A percentile compares a stretch with the other conserved stretches of the same genome.
These are phyloP conservation scores for Candida piceae DNA, from an alignment of 805 yeast genomes.

Conservation along the genomic window DNA sequence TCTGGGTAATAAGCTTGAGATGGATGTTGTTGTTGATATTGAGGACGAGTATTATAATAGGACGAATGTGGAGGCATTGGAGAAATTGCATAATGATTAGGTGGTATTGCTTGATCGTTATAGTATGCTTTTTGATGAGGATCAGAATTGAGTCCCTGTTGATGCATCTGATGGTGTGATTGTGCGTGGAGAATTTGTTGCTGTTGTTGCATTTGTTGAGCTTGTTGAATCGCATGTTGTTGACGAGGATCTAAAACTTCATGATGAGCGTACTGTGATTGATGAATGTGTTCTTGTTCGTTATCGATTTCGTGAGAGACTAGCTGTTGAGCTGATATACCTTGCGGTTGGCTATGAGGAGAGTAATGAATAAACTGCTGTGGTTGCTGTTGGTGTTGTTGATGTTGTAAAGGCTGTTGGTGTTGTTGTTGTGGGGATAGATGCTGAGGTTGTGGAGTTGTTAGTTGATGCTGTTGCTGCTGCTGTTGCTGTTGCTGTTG, in stretches of 20 bases:
- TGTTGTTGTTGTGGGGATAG: conserved; percentile 5
- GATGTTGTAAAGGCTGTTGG: conserved; percentile 1
- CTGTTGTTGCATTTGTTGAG: too few species aligned
- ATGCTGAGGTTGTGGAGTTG: background rate
- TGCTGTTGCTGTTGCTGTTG: background rate
- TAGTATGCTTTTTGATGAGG: background rate
- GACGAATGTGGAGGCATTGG: background rate
- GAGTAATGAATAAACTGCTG: background rate
- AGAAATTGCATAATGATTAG: background rate
- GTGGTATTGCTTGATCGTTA: background rate
- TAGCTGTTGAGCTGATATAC: too few species aligned
- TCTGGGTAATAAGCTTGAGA: background rate
- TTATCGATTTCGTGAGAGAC: too few species aligned
- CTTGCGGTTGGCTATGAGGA: conserved; percentile 1
- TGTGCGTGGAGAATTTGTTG: too few species aligned
- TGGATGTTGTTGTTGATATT: background rate
- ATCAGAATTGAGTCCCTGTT: background rate
- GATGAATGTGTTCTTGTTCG: too few species aligned
- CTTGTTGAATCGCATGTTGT: too few species aligned
- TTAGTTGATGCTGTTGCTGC: too few species aligned
- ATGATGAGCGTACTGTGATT: too few species aligned
- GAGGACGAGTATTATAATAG: conserved; percentile 1
- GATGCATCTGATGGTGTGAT: conserved; percentile 1
- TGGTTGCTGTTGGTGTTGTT: background rate
- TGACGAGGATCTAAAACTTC: too few species aligned